These are phyloP conservation scores for Arthrobotrys pseudoclavata DNA, from an alignment of 2,329 filamentous ascomycete genomes.

Conservation along the genomic window DNA sequence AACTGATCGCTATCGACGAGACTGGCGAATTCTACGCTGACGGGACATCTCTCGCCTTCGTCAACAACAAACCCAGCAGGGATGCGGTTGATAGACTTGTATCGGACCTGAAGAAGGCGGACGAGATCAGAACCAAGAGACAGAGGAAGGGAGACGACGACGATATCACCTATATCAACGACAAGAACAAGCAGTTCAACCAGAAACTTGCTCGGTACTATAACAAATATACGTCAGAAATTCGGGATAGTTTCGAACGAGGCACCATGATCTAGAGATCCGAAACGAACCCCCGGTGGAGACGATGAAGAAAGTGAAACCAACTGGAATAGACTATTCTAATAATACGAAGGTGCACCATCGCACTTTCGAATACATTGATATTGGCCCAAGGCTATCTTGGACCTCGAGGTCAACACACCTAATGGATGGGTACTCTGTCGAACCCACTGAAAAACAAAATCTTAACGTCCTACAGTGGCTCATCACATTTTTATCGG, in stretches of 20 bases:
- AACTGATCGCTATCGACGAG: slow-evolving; percentile 92
- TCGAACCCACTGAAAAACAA: not conserved
- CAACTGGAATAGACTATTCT: slow-evolving; percentile 32
- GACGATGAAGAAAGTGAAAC: slow-evolving; percentile 44
- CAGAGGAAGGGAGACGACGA: slow-evolving; percentile 83
- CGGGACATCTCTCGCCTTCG: slow-evolving; percentile 83
- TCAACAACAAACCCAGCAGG: slow-evolving; percentile 87
- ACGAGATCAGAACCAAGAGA: slow-evolving; percentile 88
- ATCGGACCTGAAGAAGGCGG: slow-evolving; percentile 85
- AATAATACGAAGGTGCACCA: not conserved
- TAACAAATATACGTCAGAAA: slow-evolving; percentile 98
- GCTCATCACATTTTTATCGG: not conserved
- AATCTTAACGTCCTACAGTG: not conserved
- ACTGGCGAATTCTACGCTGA: slow-evolving; percentile 92
- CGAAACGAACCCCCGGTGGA: slow-evolving; percentile 10
- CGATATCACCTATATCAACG: slow-evolving; percentile 98
- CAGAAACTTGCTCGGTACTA: slow-evolving; percentile 96
- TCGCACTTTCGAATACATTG: not conserved
- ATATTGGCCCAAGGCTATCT: not conserved
- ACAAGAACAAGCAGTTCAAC: slow-evolving; percentile 99
- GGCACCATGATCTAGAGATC: slow-evolving; percentile 88
- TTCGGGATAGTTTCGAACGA: slow-evolving; percentile 95
- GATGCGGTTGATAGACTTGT: slow-evolving; percentile 90
- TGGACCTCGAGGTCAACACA: no score
- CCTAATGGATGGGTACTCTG: not conserved